Evolutionary conservation across 768 basidiomycete genomes (phyloP).

Genomic region (Leccinum variicolor): DNA sequence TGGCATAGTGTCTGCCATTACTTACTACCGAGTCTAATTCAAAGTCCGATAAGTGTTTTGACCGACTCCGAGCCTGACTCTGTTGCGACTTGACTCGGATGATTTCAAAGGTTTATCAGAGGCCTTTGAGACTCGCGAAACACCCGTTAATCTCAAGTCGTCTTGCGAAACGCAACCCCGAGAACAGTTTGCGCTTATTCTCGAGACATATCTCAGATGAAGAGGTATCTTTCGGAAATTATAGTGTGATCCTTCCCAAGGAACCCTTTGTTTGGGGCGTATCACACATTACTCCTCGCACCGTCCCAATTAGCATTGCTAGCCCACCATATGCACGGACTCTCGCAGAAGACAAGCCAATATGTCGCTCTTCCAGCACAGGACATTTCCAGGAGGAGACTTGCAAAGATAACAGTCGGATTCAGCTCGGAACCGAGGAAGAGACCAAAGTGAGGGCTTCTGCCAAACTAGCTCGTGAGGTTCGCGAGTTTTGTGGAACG

Average conservation of each 20-base stretch:
- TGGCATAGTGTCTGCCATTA: too few relatives aligned
- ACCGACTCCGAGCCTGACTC: too few relatives aligned
- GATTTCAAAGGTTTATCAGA: too few relatives aligned
- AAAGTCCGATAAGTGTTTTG: too few relatives aligned
- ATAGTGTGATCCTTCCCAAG: constrained; percentile 59
- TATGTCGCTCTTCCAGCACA: not conserved
- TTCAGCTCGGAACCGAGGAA: constrained; percentile 51
- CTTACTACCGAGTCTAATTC: too few relatives aligned
- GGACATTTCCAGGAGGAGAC: not conserved
- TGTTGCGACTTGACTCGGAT: too few relatives aligned
- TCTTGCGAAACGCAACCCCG: not conserved
- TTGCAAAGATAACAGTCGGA: constrained; percentile 30
- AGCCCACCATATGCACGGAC: constrained; percentile 50
- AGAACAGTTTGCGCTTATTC: constrained; percentile 1
- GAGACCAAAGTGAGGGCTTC: constrained; percentile 52
- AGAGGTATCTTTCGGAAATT: constrained; percentile 43
- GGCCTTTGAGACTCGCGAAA: not conserved
- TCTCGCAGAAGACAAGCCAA: not conserved
- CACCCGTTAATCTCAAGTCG: not conserved
- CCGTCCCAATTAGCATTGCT: constrained; percentile 53
- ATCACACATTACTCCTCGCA: constrained; percentile 52
- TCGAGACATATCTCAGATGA: constrained; percentile 4
- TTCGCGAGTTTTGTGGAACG: constrained; percentile 51
- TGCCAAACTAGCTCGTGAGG: constrained; percentile 52
- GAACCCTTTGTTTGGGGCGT: constrained; percentile 67